These are phyloP conservation scores for Postia placenta DNA, from an alignment of 768 basidiomycete species.

Conservation along the genomic window DNA sequence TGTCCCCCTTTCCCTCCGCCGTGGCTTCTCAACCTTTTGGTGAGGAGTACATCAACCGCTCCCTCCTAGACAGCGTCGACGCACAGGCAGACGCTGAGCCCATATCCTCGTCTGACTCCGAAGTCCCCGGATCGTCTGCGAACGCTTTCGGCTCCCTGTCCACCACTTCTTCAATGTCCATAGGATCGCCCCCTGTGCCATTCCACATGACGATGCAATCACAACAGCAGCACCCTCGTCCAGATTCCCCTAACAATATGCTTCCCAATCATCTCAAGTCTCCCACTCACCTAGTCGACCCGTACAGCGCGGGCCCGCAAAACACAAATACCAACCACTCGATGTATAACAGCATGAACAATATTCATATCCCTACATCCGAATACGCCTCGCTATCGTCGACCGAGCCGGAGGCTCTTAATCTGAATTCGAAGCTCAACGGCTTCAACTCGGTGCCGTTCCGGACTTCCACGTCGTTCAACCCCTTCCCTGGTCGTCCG, in stretches of 20 bases:
- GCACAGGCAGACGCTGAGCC: constrained; percentile 81
- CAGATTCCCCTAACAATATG: constrained; percentile 45
- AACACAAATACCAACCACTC: constrained; percentile 23
- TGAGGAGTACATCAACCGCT: constrained; percentile 86
- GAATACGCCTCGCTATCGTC: constrained; percentile 30
- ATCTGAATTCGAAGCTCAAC: constrained; percentile 23
- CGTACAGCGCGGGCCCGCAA: constrained; percentile 26
- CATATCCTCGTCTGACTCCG: constrained; percentile 42
- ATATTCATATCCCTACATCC: constrained; percentile 26
- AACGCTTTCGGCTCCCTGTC: constrained; percentile 44
- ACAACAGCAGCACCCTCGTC: constrained; percentile 35
- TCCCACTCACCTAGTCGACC: constrained; percentile 25
- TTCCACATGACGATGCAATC: constrained; percentile 46
- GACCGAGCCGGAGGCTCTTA: constrained; percentile 27
- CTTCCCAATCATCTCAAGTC: constrained; percentile 29
- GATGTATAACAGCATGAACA: constrained; percentile 41
- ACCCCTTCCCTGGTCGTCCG: constrained; percentile 28
- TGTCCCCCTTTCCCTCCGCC: constrained; percentile 22
- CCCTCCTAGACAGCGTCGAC: constrained; percentile 77
- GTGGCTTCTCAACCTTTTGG: constrained; percentile 30
- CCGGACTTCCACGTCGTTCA: constrained; percentile 26
- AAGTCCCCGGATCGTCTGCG: constrained; percentile 34
- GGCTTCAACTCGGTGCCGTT: constrained; percentile 32
- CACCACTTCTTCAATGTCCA: constrained; percentile 39
- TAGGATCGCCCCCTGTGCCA: constrained; percentile 47